Evolutionary conservation across 1,139 yeast genomes (phyloP).

Genomic region (Debaryomyces psychrophilus): DNA sequence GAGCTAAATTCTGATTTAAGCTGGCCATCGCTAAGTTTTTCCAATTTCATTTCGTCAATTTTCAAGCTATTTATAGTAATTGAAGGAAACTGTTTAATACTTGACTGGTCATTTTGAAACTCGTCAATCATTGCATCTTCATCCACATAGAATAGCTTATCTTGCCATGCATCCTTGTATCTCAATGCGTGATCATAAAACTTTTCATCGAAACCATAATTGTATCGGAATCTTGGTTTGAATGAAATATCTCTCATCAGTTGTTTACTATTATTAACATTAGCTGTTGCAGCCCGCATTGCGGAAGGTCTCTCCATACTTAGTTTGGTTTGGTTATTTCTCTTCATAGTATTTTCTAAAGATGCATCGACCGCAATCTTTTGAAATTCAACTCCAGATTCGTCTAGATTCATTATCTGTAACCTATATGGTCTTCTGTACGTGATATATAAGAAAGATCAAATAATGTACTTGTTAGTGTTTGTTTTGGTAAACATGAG

Average conservation of each 20-base stretch:
- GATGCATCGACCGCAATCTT: constrained; percentile 6
- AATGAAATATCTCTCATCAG: constrained; percentile 33
- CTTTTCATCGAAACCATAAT: constrained; percentile 38
- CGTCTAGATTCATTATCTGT: neutral
- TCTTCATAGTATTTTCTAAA: neutral
- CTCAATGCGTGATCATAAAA: constrained; percentile 28
- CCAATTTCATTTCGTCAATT: constrained; percentile 9
- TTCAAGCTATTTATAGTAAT: constrained; percentile 11
- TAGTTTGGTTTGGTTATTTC: neutral
- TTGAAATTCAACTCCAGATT: constrained; percentile 1
- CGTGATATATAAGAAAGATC: neutral
- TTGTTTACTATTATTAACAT: constrained; percentile 6
- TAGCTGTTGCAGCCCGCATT: neutral
- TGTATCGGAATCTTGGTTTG: constrained; percentile 38
- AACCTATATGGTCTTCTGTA: neutral
- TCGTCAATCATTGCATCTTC: constrained; percentile 21
- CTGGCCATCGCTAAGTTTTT: constrained; percentile 10
- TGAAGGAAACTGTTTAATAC: constrained; percentile 4
- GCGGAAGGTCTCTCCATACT: neutral
- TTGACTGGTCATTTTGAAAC: constrained; percentile 5
- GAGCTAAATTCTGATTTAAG: constrained; percentile 10
- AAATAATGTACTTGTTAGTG: neutral
- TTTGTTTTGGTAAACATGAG: constrained; percentile 3
- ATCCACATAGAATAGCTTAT: constrained; percentile 34
- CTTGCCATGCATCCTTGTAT: constrained; percentile 41